These are phyloP conservation scores for Hymenoscyphus fructigenus DNA, from an alignment of 2,329 filamentous ascomycete genomes.

Conservation along the genomic window DNA sequence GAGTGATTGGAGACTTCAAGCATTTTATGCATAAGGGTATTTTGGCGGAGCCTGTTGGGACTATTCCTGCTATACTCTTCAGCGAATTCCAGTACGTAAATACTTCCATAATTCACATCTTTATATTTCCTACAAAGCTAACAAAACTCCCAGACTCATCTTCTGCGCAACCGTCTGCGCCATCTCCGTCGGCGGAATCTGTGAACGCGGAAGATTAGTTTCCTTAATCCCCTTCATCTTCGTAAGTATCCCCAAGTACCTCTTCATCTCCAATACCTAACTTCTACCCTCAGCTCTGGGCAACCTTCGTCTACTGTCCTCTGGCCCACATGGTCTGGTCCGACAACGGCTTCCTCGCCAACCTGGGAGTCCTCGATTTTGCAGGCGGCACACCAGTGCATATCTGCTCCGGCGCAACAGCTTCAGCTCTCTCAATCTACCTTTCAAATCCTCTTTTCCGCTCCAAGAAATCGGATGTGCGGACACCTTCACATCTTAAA, in stretches of 20 bases:
- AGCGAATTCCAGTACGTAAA: slow-evolving; percentile 55
- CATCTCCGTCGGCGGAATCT: slow-evolving; percentile 52
- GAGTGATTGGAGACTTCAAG: slow-evolving; percentile 60
- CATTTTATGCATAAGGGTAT: slow-evolving; percentile 62
- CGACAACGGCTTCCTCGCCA: slow-evolving; percentile 67
- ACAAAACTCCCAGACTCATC: slow-evolving; percentile 42
- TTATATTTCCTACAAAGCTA: background rate
- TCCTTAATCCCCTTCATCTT: slow-evolving; percentile 68
- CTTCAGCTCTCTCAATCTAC: slow-evolving; percentile 72
- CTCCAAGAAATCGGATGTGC: slow-evolving; percentile 50
- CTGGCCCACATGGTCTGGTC: slow-evolving; percentile 81
- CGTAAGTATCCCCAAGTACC: slow-evolving; percentile 38
- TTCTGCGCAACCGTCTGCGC: slow-evolving; percentile 58
- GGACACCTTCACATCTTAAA: slow-evolving; percentile 45
- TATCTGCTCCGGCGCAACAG: slow-evolving; percentile 69
- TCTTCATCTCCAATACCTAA: background rate
- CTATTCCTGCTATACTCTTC: slow-evolving; percentile 64
- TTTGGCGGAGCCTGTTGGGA: slow-evolving; percentile 56
- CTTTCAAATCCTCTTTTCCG: slow-evolving; percentile 68
- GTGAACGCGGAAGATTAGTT: slow-evolving; percentile 61
- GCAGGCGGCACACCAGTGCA: slow-evolving; percentile 75
- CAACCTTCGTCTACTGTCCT: slow-evolving; percentile 70
- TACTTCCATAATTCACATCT: background rate
- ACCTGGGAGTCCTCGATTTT: slow-evolving; percentile 69
- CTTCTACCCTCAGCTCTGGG: slow-evolving; percentile 47